Evolutionary conservation across 352 stramenopile genomes (phyloP).

Genomic region (Globisporangium acanthophoron): DNA sequence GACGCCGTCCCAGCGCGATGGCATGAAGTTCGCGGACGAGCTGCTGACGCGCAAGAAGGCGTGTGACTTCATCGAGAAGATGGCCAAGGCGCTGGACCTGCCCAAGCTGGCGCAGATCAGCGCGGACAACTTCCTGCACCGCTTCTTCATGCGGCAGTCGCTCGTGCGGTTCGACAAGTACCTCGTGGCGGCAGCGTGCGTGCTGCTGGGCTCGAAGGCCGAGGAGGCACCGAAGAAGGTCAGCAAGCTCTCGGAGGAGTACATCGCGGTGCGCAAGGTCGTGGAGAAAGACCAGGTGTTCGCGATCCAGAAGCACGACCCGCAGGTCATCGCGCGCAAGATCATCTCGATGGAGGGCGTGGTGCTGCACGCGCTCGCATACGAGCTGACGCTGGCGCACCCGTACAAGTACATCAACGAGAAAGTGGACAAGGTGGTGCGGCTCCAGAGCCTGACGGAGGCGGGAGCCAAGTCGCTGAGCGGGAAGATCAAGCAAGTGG

Average conservation of each 20-base stretch:
- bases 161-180: slow-evolving; percentile 84
- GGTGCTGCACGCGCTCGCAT: slow-evolving; percentile 73
- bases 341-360: slow-evolving; percentile 85
- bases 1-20: slow-evolving; percentile 66
- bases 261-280: slow-evolving; percentile 60
- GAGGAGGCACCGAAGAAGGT: slow-evolving; percentile 84
- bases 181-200: slow-evolving; percentile 71
- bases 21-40: slow-evolving; percentile 73
- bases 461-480: slow-evolving; percentile 47
- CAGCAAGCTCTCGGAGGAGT: slow-evolving; percentile 64
- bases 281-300: slow-evolving; percentile 77
- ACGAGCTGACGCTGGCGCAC: slow-evolving; percentile 81
- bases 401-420: slow-evolving; percentile 88
- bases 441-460: slow-evolving; percentile 48
- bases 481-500: slow-evolving; percentile 80
- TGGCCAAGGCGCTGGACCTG: slow-evolving; percentile 70
- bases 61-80: slow-evolving; percentile 85
- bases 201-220: slow-evolving; percentile 80
- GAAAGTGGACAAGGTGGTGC: slow-evolving; percentile 80
- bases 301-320: slow-evolving; percentile 71
- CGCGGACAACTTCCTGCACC: slow-evolving; percentile 84
- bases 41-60: slow-evolving; percentile 63
- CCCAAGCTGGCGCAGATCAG: slow-evolving; percentile 81
- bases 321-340: slow-evolving; percentile 53
- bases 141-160: slow-evolving; percentile 85